These are phyloP conservation scores for Cyathus pygmaeus DNA, from an alignment of 1,284 basidiomycete genomes.

Conservation along the genomic window DNA sequence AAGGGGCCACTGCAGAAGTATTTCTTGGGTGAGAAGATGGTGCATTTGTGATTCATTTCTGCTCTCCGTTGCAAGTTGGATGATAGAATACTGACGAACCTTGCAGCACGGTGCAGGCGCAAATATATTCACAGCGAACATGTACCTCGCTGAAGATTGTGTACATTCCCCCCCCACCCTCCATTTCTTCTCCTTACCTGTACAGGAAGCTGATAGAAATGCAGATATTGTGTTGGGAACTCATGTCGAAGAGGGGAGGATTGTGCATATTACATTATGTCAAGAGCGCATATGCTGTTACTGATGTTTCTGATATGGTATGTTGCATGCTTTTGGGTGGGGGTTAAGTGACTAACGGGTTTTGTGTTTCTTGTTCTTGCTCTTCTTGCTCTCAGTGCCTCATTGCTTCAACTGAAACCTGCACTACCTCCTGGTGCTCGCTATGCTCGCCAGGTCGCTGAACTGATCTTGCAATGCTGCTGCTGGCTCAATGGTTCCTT, in stretches of 20 bases:
- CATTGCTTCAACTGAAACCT: too few species aligned
- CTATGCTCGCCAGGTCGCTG: conserved; percentile 66
- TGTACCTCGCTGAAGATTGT: conserved; percentile 94
- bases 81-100: not conserved
- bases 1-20: conserved; percentile 94
- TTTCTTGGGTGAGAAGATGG: conserved; percentile 94
- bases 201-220: conserved; percentile 7
- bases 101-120: conserved; percentile 81
- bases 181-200: not conserved
- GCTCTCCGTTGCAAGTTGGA: not conserved
- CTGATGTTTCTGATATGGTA: conserved; percentile 89
- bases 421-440: not conserved
- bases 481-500: conserved; percentile 98
- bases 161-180: too few species aligned
- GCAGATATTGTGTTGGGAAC: conserved; percentile 92
- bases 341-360: too few species aligned
- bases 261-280: conserved; percentile 95
- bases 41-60: too few species aligned
- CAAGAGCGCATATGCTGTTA: conserved; percentile 92
- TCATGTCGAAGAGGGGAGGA: conserved; percentile 87
- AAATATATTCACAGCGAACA: conserved; percentile 93
- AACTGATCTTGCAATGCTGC: conserved; percentile 91
- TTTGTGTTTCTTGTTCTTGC: not conserved
- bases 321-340: conserved; percentile 17
- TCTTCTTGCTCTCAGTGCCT: not conserved